Conservation (phyloP, 768 basidiomycete species). For the Xerocomus spinulosus region DNA sequence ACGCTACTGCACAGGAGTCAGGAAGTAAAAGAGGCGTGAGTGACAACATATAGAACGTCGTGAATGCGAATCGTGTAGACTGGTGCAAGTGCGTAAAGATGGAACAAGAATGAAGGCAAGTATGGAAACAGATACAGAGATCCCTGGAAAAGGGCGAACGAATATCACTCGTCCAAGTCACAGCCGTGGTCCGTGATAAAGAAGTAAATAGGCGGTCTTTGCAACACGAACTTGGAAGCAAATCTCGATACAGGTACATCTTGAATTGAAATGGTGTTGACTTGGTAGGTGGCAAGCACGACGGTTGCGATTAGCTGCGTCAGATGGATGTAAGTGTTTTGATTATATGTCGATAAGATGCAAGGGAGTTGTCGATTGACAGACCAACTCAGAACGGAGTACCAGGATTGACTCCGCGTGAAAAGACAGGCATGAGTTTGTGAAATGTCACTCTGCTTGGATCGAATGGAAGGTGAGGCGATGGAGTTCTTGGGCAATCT, state of each 20-base stretch:
- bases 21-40: constrained; percentile 6
- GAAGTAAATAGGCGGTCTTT: constrained; percentile 16
- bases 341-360: constrained; percentile 31
- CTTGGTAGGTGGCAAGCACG: constrained; percentile 17
- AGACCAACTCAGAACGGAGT: constrained; percentile 8
- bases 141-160: constrained; percentile 3
- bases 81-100: constrained; percentile 14
- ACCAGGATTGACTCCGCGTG: constrained; percentile 21
- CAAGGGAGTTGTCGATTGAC: constrained; percentile 7
- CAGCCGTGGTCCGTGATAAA: constrained; percentile 30
- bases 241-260: constrained; percentile 28
- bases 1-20: too few relatives aligned
- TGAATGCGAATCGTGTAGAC: constrained; percentile 17
- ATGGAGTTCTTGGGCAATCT: constrained; percentile 30
- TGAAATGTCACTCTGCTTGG: constrained; percentile 49
- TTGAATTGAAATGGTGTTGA: constrained; percentile 24
- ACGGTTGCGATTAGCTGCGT: constrained; percentile 27
- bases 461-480: constrained; percentile 37
- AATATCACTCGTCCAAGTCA: constrained; percentile 26
- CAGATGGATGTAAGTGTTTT: constrained; percentile 22
- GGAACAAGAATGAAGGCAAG: constrained; percentile 23
- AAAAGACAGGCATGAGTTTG: constrained; percentile 60
- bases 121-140: constrained; percentile 15
- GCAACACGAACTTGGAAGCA: constrained; percentile 14
- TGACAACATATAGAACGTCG: constrained; percentile 11